Base-by-base conservation (phyloP, 192 early-diverging fungal species). In the Coemansia sp. region DNA sequence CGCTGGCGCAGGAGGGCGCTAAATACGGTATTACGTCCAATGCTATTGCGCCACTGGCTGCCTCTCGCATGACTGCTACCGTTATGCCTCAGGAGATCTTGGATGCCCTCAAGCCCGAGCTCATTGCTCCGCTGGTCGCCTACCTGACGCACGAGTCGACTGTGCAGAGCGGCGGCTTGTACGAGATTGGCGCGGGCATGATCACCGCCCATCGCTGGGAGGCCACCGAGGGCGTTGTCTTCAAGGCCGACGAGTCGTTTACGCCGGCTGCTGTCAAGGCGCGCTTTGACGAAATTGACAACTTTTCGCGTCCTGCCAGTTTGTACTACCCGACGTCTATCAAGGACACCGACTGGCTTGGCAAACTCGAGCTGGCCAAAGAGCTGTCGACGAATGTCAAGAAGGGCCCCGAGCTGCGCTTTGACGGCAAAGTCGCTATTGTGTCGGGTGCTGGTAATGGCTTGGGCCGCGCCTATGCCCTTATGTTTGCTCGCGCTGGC, bases 11-110 rank as follows among this genome's bases (percentile, higher is more conserved):
- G 43, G 98, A 99, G 84, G 98, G 98, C 67, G 90, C 79, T 60
- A 96, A 90, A 85, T 91, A 98, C 79, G 98, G 98, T 69, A 95
- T 99, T 46, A 87, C 87, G 68, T 85, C 80, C 73, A 98, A 98
- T 79, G 91, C 93, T 51, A 96, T 99, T 82, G 98, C 97, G 31
- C 98, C 98, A 39, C 87, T 98, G 76, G 98, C 98, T 41, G 97
- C 95, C 17, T 96, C 94, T 15, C 87, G 94, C 46, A 97, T 99
- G 96, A 98, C 96, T 6, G 98, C 94, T 65, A 95, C 95, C 20
- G 87, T 96, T 25, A 92, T 97, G 89, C 98, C 98, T 27, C 90
- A 92, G 41, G 98, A 99, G 67, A 89, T 98, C 70, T 88, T 98
- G 58, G 94, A 92, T 58, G 89, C 94, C 10, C 88, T 99, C 31